phyloP scores from a whole-genome alignment of 2,329 filamentous ascomycete genomes.

The Fusarium oxysporum region DNA sequence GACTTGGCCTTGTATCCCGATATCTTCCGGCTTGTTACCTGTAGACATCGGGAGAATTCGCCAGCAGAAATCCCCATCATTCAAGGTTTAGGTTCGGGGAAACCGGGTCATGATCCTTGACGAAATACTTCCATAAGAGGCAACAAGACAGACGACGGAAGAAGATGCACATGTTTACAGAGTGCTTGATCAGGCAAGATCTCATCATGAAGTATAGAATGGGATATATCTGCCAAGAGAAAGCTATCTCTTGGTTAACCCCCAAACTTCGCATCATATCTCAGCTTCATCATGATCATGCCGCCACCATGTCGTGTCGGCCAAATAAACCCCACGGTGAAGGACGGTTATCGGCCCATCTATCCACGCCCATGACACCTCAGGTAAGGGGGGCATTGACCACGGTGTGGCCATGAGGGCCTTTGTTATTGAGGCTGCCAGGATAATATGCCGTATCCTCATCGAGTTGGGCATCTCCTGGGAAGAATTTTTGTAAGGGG shows the following conservation, averaged over 20 bases:
- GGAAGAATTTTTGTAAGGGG: conserved; percentile 12
- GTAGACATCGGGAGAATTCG: conserved; percentile 10
- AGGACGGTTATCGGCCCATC: conserved; percentile 43
- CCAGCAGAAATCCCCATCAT: conserved; percentile 6
- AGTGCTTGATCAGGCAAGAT: background rate
- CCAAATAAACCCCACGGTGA: conserved; percentile 41
- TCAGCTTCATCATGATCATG: conserved; percentile 24
- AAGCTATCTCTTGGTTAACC: background rate
- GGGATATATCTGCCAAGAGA: conserved; percentile 2
- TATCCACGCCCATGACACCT: conserved; percentile 44
- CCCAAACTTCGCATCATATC: conserved; percentile 15
- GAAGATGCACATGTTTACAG: background rate
- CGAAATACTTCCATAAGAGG: conserved; percentile 9
- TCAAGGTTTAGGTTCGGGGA: conserved; percentile 28
- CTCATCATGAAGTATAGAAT: conserved; percentile 9
- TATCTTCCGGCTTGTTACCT: conserved; percentile 6
- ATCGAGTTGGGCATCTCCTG: conserved; percentile 34
- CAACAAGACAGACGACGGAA: conserved; percentile 15
- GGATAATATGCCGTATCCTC: conserved; percentile 24
- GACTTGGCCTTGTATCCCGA: conserved; percentile 7
- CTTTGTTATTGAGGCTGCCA: conserved; percentile 40
- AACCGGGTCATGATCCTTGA: conserved; percentile 21
- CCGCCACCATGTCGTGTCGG: conserved; percentile 43
- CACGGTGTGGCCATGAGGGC: conserved; percentile 44
- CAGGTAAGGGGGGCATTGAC: conserved; percentile 38